Conservation (phyloP, 163 green algal species). For the Botryococcus braunii region DNA sequence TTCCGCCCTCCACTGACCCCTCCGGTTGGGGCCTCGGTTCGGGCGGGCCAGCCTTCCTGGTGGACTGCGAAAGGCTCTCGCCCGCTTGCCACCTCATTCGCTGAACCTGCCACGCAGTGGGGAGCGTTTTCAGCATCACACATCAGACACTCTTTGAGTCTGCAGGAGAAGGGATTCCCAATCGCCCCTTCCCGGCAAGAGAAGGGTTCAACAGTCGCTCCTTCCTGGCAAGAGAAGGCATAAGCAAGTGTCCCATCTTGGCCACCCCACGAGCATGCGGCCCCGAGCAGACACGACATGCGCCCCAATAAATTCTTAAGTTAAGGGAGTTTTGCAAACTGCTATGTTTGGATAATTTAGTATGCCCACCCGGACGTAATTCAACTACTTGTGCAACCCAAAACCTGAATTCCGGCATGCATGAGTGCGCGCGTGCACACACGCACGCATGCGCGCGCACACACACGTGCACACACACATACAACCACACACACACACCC, state of each 20-base stretch:
- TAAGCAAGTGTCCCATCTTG: not conserved
- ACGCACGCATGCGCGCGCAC: no score
- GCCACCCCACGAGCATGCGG: not conserved
- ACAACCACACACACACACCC: no score
- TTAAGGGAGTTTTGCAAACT: no score
- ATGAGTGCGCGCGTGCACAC: no score
- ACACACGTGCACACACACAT: no score
- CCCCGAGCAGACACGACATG: not conserved
- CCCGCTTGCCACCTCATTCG: conserved; percentile 11
- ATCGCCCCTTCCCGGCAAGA: not conserved
- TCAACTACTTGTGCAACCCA: no score
- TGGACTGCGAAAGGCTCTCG: not conserved
- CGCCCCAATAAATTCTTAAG: no score
- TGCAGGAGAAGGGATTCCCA: not conserved
- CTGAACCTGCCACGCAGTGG: conserved; percentile 1
- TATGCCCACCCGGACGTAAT: no score
- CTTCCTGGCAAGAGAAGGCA: not conserved
- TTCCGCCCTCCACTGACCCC: no score
- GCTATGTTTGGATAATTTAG: no score
- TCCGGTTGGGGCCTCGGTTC: not conserved
- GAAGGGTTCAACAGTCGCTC: not conserved
- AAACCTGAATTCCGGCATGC: no score
- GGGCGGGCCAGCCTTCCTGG: not conserved
- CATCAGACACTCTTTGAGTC: not conserved
- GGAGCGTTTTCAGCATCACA: not conserved